Evolutionary conservation across 1,139 yeast species (phyloP).

Genomic region (Candida sp.): DNA sequence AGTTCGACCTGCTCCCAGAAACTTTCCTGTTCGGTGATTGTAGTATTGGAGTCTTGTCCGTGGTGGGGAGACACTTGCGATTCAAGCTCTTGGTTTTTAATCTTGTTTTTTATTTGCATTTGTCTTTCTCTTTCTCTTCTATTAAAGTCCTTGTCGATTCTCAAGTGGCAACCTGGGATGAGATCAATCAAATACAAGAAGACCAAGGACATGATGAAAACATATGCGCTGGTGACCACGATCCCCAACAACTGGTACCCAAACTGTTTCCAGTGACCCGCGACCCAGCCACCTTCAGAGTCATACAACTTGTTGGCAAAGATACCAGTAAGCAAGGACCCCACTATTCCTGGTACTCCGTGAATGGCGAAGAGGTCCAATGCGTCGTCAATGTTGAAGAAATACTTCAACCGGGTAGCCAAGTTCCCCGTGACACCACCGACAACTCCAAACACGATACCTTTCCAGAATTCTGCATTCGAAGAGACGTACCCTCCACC

Average conservation of each 20-base stretch:
- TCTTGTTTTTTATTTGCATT: constrained; percentile 3
- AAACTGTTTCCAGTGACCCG: constrained; percentile 50
- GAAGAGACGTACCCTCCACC: constrained; percentile 49
- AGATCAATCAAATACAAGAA: constrained; percentile 46
- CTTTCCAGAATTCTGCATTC: constrained; percentile 44
- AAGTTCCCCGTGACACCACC: constrained; percentile 44
- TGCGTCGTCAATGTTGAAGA: constrained; percentile 45
- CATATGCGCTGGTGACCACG: constrained; percentile 44
- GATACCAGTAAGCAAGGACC: constrained; percentile 47
- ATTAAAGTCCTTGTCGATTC: constrained; percentile 48
- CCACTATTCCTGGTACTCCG: constrained; percentile 48
- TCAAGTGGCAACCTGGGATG: constrained; percentile 50
- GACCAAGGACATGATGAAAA: constrained; percentile 36
- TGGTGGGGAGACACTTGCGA: constrained; percentile 21
- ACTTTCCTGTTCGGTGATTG: constrained; percentile 13
- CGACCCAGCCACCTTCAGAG: constrained; percentile 52
- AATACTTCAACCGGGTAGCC: constrained; percentile 46
- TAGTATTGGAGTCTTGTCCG: constrained; percentile 1
- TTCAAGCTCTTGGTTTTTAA: constrained; percentile 19
- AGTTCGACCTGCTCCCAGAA: constrained; percentile 41
- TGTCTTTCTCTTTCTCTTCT: constrained; percentile 28
- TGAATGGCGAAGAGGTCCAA: constrained; percentile 52
- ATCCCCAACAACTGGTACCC: constrained; percentile 53
- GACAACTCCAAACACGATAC: constrained; percentile 41
- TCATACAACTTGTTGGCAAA: constrained; percentile 39